Conservation (phyloP, 2,329 filamentous ascomycete genomes). For the Dothistroma septosporum region DNA sequence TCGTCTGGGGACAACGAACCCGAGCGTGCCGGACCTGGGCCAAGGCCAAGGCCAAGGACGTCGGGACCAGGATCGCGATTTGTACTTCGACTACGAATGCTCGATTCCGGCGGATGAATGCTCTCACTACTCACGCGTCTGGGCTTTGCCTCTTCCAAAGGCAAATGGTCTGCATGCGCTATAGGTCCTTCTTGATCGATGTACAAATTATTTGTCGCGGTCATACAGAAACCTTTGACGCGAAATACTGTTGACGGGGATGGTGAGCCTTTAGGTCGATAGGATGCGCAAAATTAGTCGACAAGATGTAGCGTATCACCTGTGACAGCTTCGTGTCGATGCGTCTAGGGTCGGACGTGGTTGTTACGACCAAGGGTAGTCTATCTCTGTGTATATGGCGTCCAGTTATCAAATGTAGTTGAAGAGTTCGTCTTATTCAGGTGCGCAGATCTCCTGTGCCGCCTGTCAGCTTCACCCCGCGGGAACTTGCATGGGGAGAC, state of each 20-base stretch:
- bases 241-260: neutral
- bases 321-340: neutral
- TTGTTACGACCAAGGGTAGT: neutral
- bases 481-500: too few relatives aligned
- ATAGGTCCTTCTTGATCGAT: constrained; percentile 8
- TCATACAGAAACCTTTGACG: neutral
- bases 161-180: neutral
- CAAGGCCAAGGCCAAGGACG: neutral
- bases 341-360: neutral
- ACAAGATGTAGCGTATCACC: neutral
- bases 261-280: neutral
- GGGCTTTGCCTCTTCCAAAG: neutral
- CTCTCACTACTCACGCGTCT: neutral
- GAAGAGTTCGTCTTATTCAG: neutral
- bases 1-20: neutral
- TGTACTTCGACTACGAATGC: neutral
- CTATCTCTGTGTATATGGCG: neutral
- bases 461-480: constrained; percentile 1
- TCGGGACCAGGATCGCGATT: neutral
- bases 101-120: neutral
- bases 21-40: neutral
- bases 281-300: neutral
- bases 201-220: neutral
- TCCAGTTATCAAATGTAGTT: neutral
- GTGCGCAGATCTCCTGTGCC: neutral